Evolutionary conservation across 306 rosid genomes (phyloP).

Genomic region (Lathyrus aphaca): DNA sequence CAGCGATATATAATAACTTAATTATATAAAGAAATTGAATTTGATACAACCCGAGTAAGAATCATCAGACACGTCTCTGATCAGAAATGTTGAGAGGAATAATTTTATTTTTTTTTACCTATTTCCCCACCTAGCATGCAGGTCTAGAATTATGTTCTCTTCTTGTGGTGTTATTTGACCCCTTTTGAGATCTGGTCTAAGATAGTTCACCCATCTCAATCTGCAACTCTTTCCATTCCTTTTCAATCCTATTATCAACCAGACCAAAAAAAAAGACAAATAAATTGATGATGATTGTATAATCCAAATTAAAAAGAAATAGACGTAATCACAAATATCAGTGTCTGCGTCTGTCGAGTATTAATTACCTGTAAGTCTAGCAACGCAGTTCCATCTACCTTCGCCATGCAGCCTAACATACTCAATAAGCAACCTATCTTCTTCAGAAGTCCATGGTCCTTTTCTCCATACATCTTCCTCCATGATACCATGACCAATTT

Average conservation of each 20-base stretch:
- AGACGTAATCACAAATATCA: too few species aligned
- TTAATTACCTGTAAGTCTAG: constrained; percentile 75
- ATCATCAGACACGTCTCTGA: neutral
- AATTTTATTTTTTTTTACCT: constrained; percentile 53
- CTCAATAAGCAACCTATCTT: constrained; percentile 76
- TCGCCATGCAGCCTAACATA: constrained; percentile 88
- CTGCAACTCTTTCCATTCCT: constrained; percentile 98
- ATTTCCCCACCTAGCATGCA: constrained; percentile 95
- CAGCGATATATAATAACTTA: too few species aligned
- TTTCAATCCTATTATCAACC: constrained; percentile 62
- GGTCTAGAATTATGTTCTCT: constrained; percentile 78
- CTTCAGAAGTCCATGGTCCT: constrained; percentile 97
- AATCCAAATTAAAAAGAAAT: too few species aligned
- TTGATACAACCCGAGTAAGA: neutral
- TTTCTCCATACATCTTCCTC: constrained; percentile 84
- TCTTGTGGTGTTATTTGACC: constrained; percentile 96
- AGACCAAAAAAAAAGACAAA: neutral
- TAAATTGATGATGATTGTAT: neutral
- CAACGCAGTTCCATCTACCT: constrained; percentile 95
- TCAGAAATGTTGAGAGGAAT: neutral
- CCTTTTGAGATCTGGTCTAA: constrained; percentile 93
- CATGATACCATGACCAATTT: constrained; percentile 53
- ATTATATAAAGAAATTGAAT: too few species aligned
- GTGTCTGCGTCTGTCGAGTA: neutral
- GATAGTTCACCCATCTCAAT: constrained; percentile 93